A percentile compares a stretch with the other conserved stretches of the same genome.
These are phyloP conservation scores for Cercospora zeae-maydis DNA, from an alignment of 2,329 filamentous ascomycete species.

Conservation along the genomic window DNA sequence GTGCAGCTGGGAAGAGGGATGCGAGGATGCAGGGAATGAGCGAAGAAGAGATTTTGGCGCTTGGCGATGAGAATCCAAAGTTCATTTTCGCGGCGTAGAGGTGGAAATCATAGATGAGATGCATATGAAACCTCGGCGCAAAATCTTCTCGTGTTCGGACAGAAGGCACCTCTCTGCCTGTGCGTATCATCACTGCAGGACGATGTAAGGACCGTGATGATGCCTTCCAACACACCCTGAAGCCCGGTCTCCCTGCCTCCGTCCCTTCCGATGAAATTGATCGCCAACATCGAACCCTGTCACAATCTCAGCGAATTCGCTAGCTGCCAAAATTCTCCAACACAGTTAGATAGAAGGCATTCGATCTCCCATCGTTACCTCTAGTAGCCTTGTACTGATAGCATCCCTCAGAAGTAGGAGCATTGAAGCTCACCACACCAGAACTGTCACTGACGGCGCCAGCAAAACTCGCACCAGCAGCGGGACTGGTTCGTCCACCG, in stretches of 20 bases:
- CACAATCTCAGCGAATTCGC: too few species aligned
- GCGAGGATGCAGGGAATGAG: constrained; percentile 6
- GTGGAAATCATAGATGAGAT: too few species aligned
- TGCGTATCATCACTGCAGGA: too few species aligned
- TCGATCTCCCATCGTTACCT: constrained; percentile 4
- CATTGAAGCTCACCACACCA: constrained; percentile 14
- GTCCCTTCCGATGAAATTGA: too few species aligned
- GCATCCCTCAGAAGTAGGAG: constrained; percentile 11
- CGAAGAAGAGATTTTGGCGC: constrained; percentile 7
- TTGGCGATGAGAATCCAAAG: constrained; percentile 8
- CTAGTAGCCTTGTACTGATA: constrained; percentile 23
- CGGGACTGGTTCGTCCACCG: background rate
- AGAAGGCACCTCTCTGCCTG: background rate
- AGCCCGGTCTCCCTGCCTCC: too few species aligned
- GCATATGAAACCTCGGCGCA: background rate
- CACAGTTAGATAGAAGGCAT: constrained; percentile 17
- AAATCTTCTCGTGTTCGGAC: background rate
- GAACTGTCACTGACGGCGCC: constrained; percentile 12
- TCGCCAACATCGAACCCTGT: too few species aligned
- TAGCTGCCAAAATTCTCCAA: background rate
- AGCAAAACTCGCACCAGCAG: constrained; percentile 10
- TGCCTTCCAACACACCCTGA: too few species aligned
- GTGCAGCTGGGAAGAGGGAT: constrained; percentile 11
- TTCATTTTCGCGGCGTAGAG: constrained; percentile 5
- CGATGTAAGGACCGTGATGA: background rate